Conservation (phyloP, 164 flowering plant genomes). For the Berberis thunbergii region DNA sequence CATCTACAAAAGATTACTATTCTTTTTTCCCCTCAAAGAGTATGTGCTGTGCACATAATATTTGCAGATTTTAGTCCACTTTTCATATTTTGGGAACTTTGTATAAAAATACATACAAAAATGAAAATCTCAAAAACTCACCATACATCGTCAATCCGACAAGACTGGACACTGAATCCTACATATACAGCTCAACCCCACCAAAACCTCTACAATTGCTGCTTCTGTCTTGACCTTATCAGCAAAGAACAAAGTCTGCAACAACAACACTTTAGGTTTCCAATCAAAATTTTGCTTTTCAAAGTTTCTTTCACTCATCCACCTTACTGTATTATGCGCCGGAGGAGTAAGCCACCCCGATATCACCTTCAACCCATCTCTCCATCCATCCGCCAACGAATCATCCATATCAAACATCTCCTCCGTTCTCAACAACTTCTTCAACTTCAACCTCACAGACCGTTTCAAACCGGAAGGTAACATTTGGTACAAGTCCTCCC, state of each 20-base stretch:
- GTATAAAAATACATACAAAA: too few species aligned
- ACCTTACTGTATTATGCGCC: slow-evolving; percentile 54
- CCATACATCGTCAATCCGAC: neutral
- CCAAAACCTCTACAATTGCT: slow-evolving; percentile 66
- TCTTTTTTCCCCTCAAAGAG: too few species aligned
- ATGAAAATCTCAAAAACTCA: too few species aligned
- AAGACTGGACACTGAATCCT: slow-evolving; percentile 12
- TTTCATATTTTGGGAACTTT: too few species aligned
- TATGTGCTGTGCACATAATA: too few species aligned
- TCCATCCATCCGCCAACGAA: slow-evolving; percentile 50
- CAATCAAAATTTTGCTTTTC: slow-evolving; percentile 48
- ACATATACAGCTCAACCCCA: slow-evolving; percentile 62
- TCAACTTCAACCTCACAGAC: slow-evolving; percentile 37
- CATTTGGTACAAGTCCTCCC: slow-evolving; percentile 48
- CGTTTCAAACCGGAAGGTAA: slow-evolving; percentile 38
- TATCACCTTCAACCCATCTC: slow-evolving; percentile 46
- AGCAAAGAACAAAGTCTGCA: slow-evolving; percentile 67
- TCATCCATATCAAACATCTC: slow-evolving; percentile 12
- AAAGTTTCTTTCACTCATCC: slow-evolving; percentile 55
- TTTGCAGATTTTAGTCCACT: too few species aligned
- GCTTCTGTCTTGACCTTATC: slow-evolving; percentile 82
- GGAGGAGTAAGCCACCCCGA: slow-evolving; percentile 63
- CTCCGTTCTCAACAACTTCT: slow-evolving; percentile 18
- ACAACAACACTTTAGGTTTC: slow-evolving; percentile 37
- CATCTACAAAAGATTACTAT: too few species aligned